phyloP scores from a whole-genome alignment of 345 rosid species.

The Syzygium jambos region DNA sequence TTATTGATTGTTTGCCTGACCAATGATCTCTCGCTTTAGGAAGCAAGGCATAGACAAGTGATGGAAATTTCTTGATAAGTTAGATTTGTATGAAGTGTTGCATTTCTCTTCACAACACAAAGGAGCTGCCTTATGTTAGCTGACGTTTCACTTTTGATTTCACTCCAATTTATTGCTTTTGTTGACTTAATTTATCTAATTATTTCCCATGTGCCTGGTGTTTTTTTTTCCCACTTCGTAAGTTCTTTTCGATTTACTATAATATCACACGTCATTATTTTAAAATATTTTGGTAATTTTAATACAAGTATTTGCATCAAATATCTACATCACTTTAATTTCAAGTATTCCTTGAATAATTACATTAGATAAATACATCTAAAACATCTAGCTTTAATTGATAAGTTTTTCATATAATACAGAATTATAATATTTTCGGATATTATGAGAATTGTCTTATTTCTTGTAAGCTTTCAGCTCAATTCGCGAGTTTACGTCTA shows the following conservation, averaged over 20 bases:
- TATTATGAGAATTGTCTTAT: not conserved
- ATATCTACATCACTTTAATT: not conserved
- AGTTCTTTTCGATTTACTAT: accelerated
- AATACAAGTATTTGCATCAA: not conserved
- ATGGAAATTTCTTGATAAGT: too few species aligned
- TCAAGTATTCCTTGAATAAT: not conserved
- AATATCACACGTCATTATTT: not conserved
- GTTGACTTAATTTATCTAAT: not conserved
- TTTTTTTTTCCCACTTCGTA: not conserved
- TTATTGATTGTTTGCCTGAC: too few species aligned
- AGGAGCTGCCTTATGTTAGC: not conserved
- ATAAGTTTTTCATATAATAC: not conserved
- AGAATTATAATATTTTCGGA: accelerated
- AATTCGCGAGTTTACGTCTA: not conserved
- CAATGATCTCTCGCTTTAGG: too few species aligned
- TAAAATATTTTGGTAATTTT: not conserved
- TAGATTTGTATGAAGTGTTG: too few species aligned
- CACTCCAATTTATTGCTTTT: not conserved
- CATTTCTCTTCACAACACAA: too few species aligned
- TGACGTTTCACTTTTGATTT: not conserved
- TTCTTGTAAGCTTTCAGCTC: not conserved
- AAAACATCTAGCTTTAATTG: not conserved
- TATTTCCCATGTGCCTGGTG: accelerated
- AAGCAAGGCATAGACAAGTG: too few species aligned
- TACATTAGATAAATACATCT: not conserved